These are phyloP conservation scores for Pneumocystis wakefieldiae DNA, from an alignment of 1,139 yeast genomes.

Conservation along the genomic window DNA sequence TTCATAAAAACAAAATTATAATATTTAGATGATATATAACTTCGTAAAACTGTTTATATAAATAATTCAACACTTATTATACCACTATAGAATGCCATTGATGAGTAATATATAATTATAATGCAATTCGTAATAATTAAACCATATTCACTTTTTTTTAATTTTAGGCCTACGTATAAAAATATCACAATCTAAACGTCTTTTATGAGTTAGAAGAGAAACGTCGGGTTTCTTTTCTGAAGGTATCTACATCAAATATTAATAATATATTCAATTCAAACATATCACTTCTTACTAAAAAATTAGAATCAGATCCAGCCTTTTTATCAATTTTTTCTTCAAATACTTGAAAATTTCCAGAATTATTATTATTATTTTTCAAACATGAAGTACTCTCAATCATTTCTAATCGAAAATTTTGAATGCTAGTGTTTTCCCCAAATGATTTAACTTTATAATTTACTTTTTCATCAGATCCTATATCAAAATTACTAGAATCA, in stretches of 20 bases:
- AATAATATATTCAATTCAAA: neutral
- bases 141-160: neutral
- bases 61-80: neutral
- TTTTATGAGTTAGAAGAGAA: neutral
- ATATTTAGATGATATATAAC: neutral
- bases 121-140: neutral
- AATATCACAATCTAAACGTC: neutral
- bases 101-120: neutral
- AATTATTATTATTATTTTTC: neutral
- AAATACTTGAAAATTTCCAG: neutral
- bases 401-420: neutral
- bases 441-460: neutral
- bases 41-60: neutral
- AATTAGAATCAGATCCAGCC: neutral
- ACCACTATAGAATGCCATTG: neutral
- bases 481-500: neutral
- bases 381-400: neutral
- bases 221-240: neutral
- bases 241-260: neutral
- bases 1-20: neutral
- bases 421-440: neutral
- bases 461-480: neutral
- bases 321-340: neutral
- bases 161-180: neutral
- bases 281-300: neutral